Evolutionary conservation across 768 basidiomycete species (phyloP).

Genomic region (Phallus indusiatus): DNA sequence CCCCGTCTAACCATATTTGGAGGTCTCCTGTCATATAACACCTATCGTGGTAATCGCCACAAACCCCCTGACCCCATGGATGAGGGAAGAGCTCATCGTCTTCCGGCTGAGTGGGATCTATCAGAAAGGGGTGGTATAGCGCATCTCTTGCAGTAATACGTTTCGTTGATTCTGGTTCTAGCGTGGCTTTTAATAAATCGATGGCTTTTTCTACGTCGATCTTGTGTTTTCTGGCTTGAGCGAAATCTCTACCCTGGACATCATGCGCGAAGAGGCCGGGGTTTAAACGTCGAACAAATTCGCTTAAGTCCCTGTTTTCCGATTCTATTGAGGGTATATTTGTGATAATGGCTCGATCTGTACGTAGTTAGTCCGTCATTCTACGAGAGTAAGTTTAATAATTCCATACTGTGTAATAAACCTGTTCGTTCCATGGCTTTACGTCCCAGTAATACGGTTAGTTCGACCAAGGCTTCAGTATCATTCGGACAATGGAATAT

Average conservation of each 20-base stretch:
- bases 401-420: slow-evolving; percentile 82
- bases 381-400: slow-evolving; percentile 8
- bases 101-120: slow-evolving; percentile 28
- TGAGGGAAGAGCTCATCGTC: slow-evolving; percentile 65
- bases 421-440: slow-evolving; percentile 78
- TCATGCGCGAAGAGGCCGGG: slow-evolving; percentile 36
- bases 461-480: slow-evolving; percentile 91
- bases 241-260: slow-evolving; percentile 11
- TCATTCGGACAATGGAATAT: slow-evolving; percentile 92
- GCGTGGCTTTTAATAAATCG: slow-evolving; percentile 60
- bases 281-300: slow-evolving; percentile 71
- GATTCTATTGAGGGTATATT: slow-evolving; percentile 74
- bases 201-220: slow-evolving; percentile 58
- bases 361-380: background rate
- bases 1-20: slow-evolving; percentile 26
- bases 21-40: slow-evolving; percentile 52
- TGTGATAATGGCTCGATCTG: slow-evolving; percentile 85
- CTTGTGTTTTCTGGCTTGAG: slow-evolving; percentile 32
- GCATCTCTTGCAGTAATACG: slow-evolving; percentile 70
- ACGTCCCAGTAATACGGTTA: slow-evolving; percentile 78
- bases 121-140: slow-evolving; percentile 72
- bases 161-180: slow-evolving; percentile 70
- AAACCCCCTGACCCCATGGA: slow-evolving; percentile 57
- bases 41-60: slow-evolving; percentile 48
- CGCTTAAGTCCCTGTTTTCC: slow-evolving; percentile 59